phyloP scores from a whole-genome alignment of 2,329 filamentous ascomycete species.

The Fusarium sp. region DNA sequence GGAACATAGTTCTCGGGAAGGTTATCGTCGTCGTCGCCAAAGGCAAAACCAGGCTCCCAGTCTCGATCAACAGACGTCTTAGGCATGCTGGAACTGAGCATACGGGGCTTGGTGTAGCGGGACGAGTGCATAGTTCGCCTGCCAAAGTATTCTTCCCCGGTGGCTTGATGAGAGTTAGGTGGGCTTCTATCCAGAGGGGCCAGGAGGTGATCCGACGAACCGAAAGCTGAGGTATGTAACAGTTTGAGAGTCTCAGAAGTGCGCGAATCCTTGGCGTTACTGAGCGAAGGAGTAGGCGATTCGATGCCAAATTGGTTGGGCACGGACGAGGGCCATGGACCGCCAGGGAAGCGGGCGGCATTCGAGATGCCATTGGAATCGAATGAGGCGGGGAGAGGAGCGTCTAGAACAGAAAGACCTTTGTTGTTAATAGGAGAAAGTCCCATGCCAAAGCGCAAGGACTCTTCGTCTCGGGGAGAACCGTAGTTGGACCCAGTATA shows the following conservation, averaged over 20 bases:
- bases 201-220: conserved; percentile 72
- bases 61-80: conserved; percentile 72
- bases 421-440: conserved; percentile 80
- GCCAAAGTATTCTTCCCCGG: conserved; percentile 71
- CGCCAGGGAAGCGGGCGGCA: conserved; percentile 80
- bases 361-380: conserved; percentile 96
- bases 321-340: conserved; percentile 90
- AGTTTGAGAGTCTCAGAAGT: conserved; percentile 73
- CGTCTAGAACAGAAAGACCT: conserved; percentile 89
- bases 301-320: conserved; percentile 92
- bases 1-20: conserved; percentile 73
- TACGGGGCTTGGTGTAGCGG: conserved; percentile 73
- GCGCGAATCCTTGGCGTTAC: conserved; percentile 68
- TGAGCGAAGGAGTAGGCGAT: conserved; percentile 80
- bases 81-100: conserved; percentile 75
- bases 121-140: conserved; percentile 78
- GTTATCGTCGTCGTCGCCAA: conserved; percentile 78
- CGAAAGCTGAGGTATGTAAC: conserved; percentile 75
- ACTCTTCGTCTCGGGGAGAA: conserved; percentile 79
- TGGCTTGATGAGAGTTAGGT: conserved; percentile 63
- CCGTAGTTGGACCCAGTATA: conserved; percentile 75
- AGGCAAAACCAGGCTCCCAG: conserved; percentile 77
- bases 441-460: conserved; percentile 71
- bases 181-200: conserved; percentile 60
- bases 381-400: conserved; percentile 91